These are phyloP conservation scores for Oryza glaberrima DNA, from an alignment of 176 grass and related monocot species.

Conservation along the genomic window DNA sequence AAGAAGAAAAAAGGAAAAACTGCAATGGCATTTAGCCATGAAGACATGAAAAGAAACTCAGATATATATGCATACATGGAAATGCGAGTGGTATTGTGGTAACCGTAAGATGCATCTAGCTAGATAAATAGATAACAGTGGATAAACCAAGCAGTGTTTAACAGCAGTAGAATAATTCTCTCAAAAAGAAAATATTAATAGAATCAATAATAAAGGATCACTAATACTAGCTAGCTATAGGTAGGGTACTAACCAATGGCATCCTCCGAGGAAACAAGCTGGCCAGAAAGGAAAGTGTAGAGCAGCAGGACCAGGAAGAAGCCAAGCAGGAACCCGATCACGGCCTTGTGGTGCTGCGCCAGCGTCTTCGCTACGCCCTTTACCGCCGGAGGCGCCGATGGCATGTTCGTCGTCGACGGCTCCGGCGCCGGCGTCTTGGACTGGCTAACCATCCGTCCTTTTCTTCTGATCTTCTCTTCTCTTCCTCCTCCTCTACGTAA, in stretches of 20 bases:
- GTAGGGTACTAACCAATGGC: neutral
- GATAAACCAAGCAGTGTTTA: too few relatives aligned
- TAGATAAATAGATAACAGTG: neutral
- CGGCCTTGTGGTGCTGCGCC: slow-evolving; percentile 34
- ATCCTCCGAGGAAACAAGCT: neutral
- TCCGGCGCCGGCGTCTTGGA: neutral
- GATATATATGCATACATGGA: too few relatives aligned
- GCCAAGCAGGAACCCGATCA: slow-evolving; percentile 42
- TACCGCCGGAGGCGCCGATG: neutral
- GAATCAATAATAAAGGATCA: neutral
- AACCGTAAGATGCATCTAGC: neutral
- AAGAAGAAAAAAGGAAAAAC: neutral
- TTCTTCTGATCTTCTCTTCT: neutral
- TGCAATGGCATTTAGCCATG: neutral
- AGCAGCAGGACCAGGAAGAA: slow-evolving; percentile 50
- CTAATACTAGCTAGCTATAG: neutral
- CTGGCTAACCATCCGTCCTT: slow-evolving; percentile 1
- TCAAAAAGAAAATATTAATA: neutral
- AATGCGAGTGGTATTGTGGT: neutral
- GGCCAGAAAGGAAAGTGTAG: slow-evolving; percentile 28
- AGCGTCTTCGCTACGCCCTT: slow-evolving; percentile 34
- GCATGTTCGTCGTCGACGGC: neutral
- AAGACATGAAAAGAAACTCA: neutral
- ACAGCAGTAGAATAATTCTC: neutral
- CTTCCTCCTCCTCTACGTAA: neutral